Base-by-base conservation (phyloP, 2,329 filamentous ascomycete species). In the Epichloe elymi region DNA sequence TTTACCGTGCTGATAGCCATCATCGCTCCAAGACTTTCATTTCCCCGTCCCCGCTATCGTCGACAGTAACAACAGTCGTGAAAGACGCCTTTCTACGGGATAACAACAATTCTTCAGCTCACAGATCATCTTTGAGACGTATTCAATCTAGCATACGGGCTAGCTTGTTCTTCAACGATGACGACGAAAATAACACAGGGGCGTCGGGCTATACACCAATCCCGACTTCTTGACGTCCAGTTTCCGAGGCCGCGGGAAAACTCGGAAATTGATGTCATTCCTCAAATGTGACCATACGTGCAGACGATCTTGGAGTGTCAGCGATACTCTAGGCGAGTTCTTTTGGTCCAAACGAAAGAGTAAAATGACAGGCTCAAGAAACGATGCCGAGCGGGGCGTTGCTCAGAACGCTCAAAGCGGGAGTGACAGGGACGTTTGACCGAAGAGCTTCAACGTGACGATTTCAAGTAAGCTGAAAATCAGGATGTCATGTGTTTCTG, bases 1-100 rank as follows among this genome's bases (percentile, higher is more conserved):
- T 56, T 57, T 51, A 65, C 60, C 59, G 67, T 57, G 47, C 61
- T 53, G 50, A 61, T 57, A 41, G 57, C 54, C 55, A 63, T 59
- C 55, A 63, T 58, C 55, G 65, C 57, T 54, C 70, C 30, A 72
- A 72, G 35, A 70, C 73, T 2, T 72, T 81, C 38, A 78, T 80
- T 54, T 80, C 77, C 3, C 78, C 78, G 11, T 80, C 78, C 0
- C 78, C 78, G 0, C 69, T 81, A 36, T 79, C 77, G 2, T 79
- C 77, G 0, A 80, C 78, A 1, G 74, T 82, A 38, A 78, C 71
- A 17, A 75, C 75, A 0, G 76, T 78, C 0, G 74, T 82, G 42
- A 74, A 76, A 41, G 78, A 81, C 56, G 75, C 71, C 11, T 67
- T 80, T 33, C 66, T 78, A 2, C 67, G 74, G 11, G 69, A 71